Evolutionary conservation across 805 yeast genomes (phyloP), one percentile per base, ranked within the genome.

Genomic region (Sugiyamaella boreocaroliniensis): DNA sequence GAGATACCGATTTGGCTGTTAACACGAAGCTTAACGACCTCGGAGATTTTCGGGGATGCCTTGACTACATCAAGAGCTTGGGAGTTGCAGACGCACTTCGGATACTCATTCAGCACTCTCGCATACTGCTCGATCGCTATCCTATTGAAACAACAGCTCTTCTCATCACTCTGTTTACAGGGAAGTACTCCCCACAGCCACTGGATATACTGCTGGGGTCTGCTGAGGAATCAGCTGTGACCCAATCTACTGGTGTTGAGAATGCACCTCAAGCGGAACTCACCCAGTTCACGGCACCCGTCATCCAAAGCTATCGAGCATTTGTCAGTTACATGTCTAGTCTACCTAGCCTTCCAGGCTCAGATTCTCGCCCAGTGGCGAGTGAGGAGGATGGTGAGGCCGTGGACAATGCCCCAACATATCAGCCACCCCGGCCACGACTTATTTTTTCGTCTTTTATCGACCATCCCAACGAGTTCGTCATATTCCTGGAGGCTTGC

Each of bases 401-500:
- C 3, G 26, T 22, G 26, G 26, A 22, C 6, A 22, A 3, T 22
- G 6, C 26, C 3, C 85, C 90, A 14, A 86, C 93, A 0, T 93
- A 93, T 66, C 83, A 84, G 49, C 97, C 98, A 1, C 99, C 99
- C 2, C 77, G 83, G 49, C 98, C 98, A 6, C 76, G 89, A 45
- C 74, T 92, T 41, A 86, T 92, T 1, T 93, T 89, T 64, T 83
- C 92, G 1, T 82, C 95, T 1, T 93, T 93, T 66, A 80, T 86
- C n/a, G 79, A 83, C 58, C 88, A 86, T 64, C 89, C 93, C 0
- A 79, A 83, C 62, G 93, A 90, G 63, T 92, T 93, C 74, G 93
- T 90, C 22, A 86, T 87, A 7, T 93, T 93, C 57, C 68, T 93
- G 52, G 99, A 93, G 65, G 97, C 98, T 0, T 89, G 96, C 61